Base-by-base conservation (phyloP, 1,284 basidiomycete genomes). In the Neolentinus lepideus region DNA sequence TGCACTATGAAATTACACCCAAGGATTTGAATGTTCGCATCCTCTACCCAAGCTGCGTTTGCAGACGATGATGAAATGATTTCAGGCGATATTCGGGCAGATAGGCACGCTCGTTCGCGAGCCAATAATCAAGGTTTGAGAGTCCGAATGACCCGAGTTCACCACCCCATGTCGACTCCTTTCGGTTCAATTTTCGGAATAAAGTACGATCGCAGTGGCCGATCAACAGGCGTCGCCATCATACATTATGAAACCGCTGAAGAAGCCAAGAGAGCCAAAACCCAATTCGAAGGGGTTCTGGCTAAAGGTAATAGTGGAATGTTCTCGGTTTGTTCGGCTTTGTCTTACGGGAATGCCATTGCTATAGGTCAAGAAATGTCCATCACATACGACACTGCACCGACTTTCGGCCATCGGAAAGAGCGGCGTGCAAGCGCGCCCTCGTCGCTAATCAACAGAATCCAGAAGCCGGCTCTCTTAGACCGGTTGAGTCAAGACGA, bases 161-260 rank as follows among this genome's bases (percentile, higher is more conserved):
- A 71, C 78, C 73, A 64, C 66, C 67, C n/a, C 67, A 69, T 70
- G 64, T 69, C 69, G 69, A 69, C 71, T 71, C 68, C 68, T 76
- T 75, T 75, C 70, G 70, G 71, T 71, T 72, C 65, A 62, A 65
- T 67, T 72, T 71, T 57, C 54, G 50, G 66, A 63, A 56, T 71
- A 68, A 78, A 97, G 94, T 98, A 94, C 75, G 95, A 98, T 76
- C 87, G 89, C 66, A 95, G 93, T 64, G 95, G 95, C 62, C 90
- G 95, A 67, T 97, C 95, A 51, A 85, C 83, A 26, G 95, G 95
- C 58, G 76, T 83, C 56, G 95, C 92, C 26, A 81, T 85, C 60
- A 77, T 98, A 67, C 79, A 85, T n/a, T 98, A 87, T 73, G 85
- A 91, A 68, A 88, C 84, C 2, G 67, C 81, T 6, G 79, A 80